A percentile compares a stretch with the other conserved stretches of the same genome.
Evolutionary conservation across 352 stramenopile genomes (phyloP).

Genomic region (Phytophthora uliginosa): DNA sequence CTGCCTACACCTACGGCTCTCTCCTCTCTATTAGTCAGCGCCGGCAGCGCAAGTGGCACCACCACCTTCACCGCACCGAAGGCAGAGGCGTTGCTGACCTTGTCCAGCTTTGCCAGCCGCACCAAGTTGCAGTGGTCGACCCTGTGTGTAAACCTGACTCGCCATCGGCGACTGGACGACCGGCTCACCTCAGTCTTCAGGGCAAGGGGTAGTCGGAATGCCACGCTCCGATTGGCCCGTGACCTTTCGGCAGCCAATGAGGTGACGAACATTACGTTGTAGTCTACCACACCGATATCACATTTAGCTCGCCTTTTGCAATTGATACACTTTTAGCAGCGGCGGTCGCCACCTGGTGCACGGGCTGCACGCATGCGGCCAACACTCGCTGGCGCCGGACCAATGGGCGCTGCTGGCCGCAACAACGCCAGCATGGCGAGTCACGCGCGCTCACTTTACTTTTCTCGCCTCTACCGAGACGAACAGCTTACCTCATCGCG

Average conservation of each 20-base stretch:
- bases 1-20: neutral
- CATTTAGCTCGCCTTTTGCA: slow-evolving; percentile 23
- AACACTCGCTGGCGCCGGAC: slow-evolving; percentile 3
- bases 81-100: neutral
- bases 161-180: slow-evolving; percentile 16
- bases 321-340: slow-evolving; percentile 12
- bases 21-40: neutral
- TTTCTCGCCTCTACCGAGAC: slow-evolving; percentile 28
- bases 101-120: neutral
- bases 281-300: slow-evolving; percentile 18
- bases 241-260: slow-evolving; percentile 25
- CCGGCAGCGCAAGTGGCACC: slow-evolving; percentile 1
- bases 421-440: slow-evolving; percentile 22
- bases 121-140: slow-evolving; percentile 13
- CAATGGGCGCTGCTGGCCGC: slow-evolving; percentile 8
- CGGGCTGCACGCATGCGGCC: slow-evolving; percentile 8
- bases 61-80: neutral
- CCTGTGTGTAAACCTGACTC: neutral
- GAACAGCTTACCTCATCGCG: slow-evolving; percentile 29
- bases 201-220: slow-evolving; percentile 10
- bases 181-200: slow-evolving; percentile 18
- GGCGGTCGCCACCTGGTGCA: slow-evolving; percentile 24
- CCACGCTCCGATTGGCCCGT: neutral
- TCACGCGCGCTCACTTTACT: slow-evolving; percentile 32
- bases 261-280: slow-evolving; percentile 3